Percentiles rank a stretch among this genome's conserved stretches.
These are phyloP conservation scores for Geotrichum phurueaensis DNA, from an alignment of 1,139 yeast genomes.

Conservation along the genomic window DNA sequence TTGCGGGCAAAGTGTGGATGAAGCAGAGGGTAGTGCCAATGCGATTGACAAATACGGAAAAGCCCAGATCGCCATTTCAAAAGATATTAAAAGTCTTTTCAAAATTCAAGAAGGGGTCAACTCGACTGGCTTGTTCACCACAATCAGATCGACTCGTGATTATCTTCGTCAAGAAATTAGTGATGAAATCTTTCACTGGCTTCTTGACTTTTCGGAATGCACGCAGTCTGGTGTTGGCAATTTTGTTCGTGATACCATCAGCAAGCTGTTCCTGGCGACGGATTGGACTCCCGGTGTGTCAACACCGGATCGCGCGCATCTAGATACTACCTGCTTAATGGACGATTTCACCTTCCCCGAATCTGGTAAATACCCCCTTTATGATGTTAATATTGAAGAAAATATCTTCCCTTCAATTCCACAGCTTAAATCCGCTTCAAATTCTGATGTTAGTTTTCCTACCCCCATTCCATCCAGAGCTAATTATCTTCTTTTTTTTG, in stretches of 20 bases:
- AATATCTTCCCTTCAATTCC: conserved; percentile 44
- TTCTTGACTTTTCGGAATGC: conserved; percentile 49
- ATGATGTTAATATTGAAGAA: conserved; percentile 4
- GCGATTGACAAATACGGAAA: conserved; percentile 61
- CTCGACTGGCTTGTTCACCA: background rate
- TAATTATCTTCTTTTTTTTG: conserved; percentile 67
- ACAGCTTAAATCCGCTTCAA: conserved; percentile 13
- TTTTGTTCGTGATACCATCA: background rate
- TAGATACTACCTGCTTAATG: conserved; percentile 20
- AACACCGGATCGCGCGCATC: conserved; percentile 5
- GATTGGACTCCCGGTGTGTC: background rate
- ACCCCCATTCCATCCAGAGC: conserved; percentile 45
- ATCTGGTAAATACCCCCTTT: conserved; percentile 4
- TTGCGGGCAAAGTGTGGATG: conserved; percentile 55
- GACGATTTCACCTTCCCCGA: conserved; percentile 30
- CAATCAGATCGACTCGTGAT: conserved; percentile 63
- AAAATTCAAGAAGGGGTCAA: background rate
- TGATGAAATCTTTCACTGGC: conserved; percentile 61
- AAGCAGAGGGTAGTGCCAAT: conserved; percentile 67
- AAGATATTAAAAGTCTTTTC: background rate
- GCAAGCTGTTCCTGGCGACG: background rate
- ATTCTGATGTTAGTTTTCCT: conserved; percentile 6
- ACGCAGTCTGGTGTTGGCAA: conserved; percentile 44
- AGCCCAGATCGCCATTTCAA: conserved; percentile 35
- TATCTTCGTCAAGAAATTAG: conserved; percentile 76